These are phyloP conservation scores for Entoloma clypeatum DNA, from an alignment of 1,284 basidiomycete genomes.

Conservation along the genomic window DNA sequence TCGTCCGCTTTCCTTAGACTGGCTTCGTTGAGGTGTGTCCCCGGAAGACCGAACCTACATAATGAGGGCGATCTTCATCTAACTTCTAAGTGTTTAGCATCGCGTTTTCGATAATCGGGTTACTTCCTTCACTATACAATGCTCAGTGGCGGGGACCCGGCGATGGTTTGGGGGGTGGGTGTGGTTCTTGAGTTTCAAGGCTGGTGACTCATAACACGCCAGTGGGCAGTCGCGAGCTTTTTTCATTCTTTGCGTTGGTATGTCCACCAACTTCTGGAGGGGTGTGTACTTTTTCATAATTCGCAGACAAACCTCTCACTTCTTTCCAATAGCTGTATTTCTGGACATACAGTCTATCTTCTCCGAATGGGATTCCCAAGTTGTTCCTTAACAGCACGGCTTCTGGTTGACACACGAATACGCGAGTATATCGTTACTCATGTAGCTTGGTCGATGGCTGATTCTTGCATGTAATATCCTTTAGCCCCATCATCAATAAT, in stretches of 20 bases:
- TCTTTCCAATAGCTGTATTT: conserved; percentile 54
- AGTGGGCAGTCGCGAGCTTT: conserved; percentile 57
- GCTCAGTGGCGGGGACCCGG: conserved; percentile 73
- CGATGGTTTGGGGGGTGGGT: conserved; percentile 82
- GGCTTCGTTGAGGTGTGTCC: conserved; percentile 51
- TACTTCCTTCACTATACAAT: conserved; percentile 63
- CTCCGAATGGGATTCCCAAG: too few relatives aligned
- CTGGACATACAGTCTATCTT: conserved; percentile 70
- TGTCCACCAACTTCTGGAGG: conserved; percentile 71
- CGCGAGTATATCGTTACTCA: too few relatives aligned
- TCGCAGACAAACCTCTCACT: not conserved
- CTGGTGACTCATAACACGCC: not conserved
- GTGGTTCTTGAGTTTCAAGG: not conserved
- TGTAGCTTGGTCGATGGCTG: too few relatives aligned
- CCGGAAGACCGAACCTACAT: too few relatives aligned
- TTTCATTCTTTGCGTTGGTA: conserved; percentile 61
- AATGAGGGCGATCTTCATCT: not conserved
- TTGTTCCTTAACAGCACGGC: too few relatives aligned
- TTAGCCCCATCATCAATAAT: too few relatives aligned
- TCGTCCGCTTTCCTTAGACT: conserved; percentile 29
- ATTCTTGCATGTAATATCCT: conserved; percentile 63
- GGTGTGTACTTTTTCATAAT: conserved; percentile 10
- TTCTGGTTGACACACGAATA: too few relatives aligned
- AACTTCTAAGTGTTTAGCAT: conserved; percentile 53
- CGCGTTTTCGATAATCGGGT: conserved; percentile 63